These are phyloP conservation scores for Chrysoporthe deuterocubensis DNA, from an alignment of 2,329 filamentous ascomycete genomes.

Conservation along the genomic window DNA sequence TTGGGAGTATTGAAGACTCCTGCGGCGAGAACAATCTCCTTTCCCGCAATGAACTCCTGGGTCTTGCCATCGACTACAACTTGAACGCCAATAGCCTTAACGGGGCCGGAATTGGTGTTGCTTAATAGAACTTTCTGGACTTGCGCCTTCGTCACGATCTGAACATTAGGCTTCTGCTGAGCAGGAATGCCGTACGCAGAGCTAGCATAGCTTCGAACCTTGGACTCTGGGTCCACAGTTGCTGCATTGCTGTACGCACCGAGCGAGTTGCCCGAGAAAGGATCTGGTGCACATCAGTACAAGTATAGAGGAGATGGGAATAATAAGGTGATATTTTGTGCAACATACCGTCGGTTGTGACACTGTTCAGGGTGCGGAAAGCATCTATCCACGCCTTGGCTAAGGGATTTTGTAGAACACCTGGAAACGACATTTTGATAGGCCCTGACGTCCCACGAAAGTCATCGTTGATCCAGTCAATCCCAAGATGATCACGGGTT, in stretches of 20 bases:
- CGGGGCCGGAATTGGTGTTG: slow-evolving; percentile 17
- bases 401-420: too few relatives aligned
- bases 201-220: slow-evolving; percentile 32
- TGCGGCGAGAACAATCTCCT: slow-evolving; percentile 31
- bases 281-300: slow-evolving; percentile 16
- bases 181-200: slow-evolving; percentile 28
- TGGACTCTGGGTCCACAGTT: slow-evolving; percentile 31
- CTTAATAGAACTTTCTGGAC: slow-evolving; percentile 25
- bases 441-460: too few relatives aligned
- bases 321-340: too few relatives aligned
- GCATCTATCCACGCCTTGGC: too few relatives aligned
- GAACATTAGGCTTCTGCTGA: slow-evolving; percentile 29
- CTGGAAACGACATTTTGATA: too few relatives aligned
- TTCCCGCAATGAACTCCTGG: slow-evolving; percentile 19
- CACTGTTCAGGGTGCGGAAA: too few relatives aligned
- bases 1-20: slow-evolving; percentile 32
- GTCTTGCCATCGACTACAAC: slow-evolving; percentile 22
- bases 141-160: slow-evolving; percentile 27
- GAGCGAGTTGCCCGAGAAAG: slow-evolving; percentile 32
- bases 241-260: slow-evolving; percentile 33
- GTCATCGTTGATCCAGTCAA: too few relatives aligned
- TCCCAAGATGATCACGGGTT: slow-evolving; percentile 28
- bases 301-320: not conserved
- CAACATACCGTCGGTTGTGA: too few relatives aligned
- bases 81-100: slow-evolving; percentile 28